Evolutionary conservation across 2,329 filamentous ascomycete species (phyloP).

Genomic region (Leptographium wingfieldii): DNA sequence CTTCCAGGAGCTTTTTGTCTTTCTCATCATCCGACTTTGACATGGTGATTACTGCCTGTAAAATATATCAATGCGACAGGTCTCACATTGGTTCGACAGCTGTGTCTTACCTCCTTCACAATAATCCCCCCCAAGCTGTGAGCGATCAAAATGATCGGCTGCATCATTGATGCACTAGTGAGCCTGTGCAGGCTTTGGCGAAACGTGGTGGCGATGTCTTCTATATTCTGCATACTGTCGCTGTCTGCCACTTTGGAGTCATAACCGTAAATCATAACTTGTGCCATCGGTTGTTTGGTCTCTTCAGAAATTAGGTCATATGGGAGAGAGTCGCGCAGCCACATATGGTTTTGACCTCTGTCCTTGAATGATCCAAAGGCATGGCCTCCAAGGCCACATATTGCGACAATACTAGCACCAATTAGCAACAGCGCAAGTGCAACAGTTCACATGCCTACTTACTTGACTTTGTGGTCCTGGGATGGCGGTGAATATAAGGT

Average conservation of each 20-base stretch:
- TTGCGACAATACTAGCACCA: not conserved
- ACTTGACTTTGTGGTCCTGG: not conserved
- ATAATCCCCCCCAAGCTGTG: not conserved
- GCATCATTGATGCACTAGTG: not conserved
- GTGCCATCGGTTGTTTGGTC: not conserved
- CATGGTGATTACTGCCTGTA: not conserved
- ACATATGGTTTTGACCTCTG: not conserved
- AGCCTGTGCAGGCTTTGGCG: not conserved
- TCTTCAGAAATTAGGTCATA: not conserved
- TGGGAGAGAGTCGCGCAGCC: not conserved
- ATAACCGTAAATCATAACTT: not conserved
- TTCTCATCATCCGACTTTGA: not conserved
- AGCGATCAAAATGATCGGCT: not conserved
- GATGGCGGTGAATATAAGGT: not conserved
- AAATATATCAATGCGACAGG: not conserved
- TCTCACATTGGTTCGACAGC: not conserved
- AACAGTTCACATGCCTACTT: not conserved
- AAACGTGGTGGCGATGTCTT: not conserved
- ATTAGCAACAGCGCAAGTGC: not conserved
- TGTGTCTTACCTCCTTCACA: not conserved
- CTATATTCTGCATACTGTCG: not conserved
- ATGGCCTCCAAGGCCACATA: not conserved
- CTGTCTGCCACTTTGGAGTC: not conserved
- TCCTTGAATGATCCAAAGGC: not conserved
- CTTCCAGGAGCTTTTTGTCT: not conserved